Percentiles rank a stretch among this genome's conserved stretches.
phyloP scores from a whole-genome alignment of 495 filamentous ascomycete species.

The Astrothelium macrocarpum region DNA sequence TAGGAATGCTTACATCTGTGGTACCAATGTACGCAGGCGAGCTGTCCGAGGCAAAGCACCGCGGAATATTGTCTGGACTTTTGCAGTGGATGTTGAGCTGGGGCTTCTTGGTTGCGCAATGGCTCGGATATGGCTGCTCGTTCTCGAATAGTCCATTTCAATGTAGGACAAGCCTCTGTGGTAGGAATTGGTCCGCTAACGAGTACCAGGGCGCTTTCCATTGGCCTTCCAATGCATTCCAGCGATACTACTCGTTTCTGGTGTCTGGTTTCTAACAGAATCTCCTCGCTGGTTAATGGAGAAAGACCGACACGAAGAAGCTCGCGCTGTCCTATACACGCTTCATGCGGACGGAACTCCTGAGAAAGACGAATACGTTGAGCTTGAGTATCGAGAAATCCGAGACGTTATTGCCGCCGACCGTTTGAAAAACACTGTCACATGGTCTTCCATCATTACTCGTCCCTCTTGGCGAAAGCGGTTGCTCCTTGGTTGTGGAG shows the following conservation, averaged over 20 bases:
- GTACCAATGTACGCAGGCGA: background rate
- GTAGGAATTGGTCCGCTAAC: background rate
- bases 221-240: conserved; percentile 10
- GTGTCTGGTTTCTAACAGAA: conserved; percentile 16
- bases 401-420: conserved; percentile 38
- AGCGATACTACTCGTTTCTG: conserved; percentile 8
- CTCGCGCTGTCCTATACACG: background rate
- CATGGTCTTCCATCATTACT: conserved; percentile 39
- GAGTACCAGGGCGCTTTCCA: background rate
- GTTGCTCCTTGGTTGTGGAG: conserved; percentile 42
- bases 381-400: conserved; percentile 40
- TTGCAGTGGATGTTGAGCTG: conserved; percentile 24
- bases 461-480: conserved; percentile 39
- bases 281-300: conserved; percentile 12
- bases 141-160: background rate
- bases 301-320: conserved; percentile 12
- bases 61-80: background rate
- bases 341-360: background rate
- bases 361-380: conserved; percentile 37
- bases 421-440: conserved; percentile 24
- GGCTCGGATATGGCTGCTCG: conserved; percentile 6
- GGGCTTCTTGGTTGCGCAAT: conserved; percentile 13
- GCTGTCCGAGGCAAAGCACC: background rate
- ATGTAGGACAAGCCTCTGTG: background rate
- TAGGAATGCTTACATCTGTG: background rate